Evolutionary conservation across 441 rosid species (phyloP).

Genomic region (Croton setiger): DNA sequence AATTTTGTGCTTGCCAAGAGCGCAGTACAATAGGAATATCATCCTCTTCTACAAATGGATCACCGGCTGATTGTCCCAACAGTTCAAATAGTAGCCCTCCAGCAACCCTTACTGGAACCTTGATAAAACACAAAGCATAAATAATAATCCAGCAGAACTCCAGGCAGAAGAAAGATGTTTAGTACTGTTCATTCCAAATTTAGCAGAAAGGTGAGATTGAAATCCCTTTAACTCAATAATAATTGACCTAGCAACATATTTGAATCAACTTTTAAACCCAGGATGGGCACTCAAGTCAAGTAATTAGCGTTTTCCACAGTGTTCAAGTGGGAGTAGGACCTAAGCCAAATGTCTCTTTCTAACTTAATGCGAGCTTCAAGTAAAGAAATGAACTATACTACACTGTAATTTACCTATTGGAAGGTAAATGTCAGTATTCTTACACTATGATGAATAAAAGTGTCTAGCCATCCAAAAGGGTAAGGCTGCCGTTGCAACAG

Average conservation of each 20-base stretch:
- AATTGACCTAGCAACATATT: background rate
- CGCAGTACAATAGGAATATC: conserved; percentile 89
- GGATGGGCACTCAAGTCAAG: background rate
- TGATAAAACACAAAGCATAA: conserved; percentile 15
- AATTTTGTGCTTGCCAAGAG: conserved; percentile 95
- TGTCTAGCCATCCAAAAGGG: background rate
- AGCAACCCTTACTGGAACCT: conserved; percentile 97
- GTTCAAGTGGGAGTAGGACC: background rate
- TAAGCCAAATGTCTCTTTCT: background rate
- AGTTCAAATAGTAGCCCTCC: conserved; percentile 97
- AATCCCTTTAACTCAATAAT: background rate
- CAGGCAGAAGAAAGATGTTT: conserved; percentile 8
- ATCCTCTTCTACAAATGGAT: conserved; percentile 82
- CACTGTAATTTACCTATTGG: background rate
- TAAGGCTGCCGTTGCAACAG: background rate
- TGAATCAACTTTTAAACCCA: conserved; percentile 1
- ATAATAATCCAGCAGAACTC: conserved; percentile 14
- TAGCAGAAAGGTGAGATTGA: background rate
- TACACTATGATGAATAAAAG: background rate
- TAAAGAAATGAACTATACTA: background rate
- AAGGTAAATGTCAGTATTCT: background rate
- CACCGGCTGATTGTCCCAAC: conserved; percentile 96
- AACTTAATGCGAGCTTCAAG: background rate
- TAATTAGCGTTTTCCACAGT: background rate
- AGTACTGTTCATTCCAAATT: conserved; percentile 5